Percentiles rank a stretch among this genome's conserved stretches.
Evolutionary conservation across 1,139 yeast species (phyloP).

Genomic region (Pichia sp.): DNA sequence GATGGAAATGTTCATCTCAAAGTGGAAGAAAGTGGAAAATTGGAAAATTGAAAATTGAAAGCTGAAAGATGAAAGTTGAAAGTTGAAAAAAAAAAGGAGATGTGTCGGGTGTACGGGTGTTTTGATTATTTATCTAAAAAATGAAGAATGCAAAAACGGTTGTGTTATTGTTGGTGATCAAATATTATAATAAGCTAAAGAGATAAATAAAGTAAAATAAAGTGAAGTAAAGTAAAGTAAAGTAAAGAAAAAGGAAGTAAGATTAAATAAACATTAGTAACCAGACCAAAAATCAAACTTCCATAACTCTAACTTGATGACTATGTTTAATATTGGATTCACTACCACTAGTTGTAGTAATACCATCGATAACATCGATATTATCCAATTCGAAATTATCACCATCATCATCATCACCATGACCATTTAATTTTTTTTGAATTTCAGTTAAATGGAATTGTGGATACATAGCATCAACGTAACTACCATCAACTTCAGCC

Average conservation of each 20-base stretch:
- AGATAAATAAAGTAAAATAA: too few relatives aligned
- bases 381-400: constrained; percentile 2
- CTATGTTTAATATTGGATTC: neutral
- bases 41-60: too few relatives aligned
- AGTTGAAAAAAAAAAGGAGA: too few relatives aligned
- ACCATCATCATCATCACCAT: neutral
- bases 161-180: neutral
- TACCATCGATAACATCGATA: constrained; percentile 6
- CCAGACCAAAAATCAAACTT: neutral
- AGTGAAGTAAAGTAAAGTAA: neutral
- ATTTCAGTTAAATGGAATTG: constrained; percentile 7
- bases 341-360: neutral
- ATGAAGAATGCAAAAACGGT: too few relatives aligned
- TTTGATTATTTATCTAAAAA: too few relatives aligned
- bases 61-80: too few relatives aligned
- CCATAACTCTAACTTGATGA: neutral
- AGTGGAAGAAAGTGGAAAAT: neutral
- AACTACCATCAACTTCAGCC: constrained; percentile 29
- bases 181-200: too few relatives aligned
- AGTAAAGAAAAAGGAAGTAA: neutral
- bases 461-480: constrained; percentile 15
- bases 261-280: neutral
- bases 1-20: too few relatives aligned
- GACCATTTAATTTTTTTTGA: constrained; percentile 2
- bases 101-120: too few relatives aligned